These are phyloP conservation scores for Aphanomyces euteiches DNA, from an alignment of 352 stramenopile genomes.

Conservation along the genomic window DNA sequence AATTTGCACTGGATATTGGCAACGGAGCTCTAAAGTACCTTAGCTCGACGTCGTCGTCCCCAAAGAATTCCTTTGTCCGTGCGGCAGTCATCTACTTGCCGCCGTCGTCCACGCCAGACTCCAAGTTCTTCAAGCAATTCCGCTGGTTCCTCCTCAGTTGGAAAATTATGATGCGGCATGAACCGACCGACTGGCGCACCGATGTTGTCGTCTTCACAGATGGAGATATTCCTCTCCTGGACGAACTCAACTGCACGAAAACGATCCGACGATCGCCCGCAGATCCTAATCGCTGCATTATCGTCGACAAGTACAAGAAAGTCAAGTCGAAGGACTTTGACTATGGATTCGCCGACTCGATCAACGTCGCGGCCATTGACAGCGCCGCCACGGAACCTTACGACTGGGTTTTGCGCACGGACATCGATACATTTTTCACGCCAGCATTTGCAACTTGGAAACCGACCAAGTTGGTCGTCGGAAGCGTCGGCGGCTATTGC, in stretches of 20 bases:
- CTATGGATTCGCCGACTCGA: neutral
- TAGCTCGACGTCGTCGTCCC: no score
- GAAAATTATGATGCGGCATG: neutral
- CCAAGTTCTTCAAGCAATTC: neutral
- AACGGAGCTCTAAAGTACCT: no score
- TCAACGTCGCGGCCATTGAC: neutral
- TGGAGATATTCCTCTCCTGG: neutral
- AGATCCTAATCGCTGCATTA: neutral
- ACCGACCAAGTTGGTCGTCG: neutral
- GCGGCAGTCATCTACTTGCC: slow-evolving; percentile 4
- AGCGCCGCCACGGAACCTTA: neutral
- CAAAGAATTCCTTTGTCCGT: neutral
- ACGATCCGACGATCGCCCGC: neutral
- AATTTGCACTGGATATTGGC: no score
- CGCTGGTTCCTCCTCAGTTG: slow-evolving; percentile 8
- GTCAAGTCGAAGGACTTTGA: neutral
- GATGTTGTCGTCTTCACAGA: slow-evolving; percentile 18
- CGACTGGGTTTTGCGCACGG: neutral
- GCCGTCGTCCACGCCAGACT: neutral
- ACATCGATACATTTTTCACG: neutral
- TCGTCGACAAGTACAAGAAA: neutral
- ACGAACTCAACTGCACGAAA: neutral
- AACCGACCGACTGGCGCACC: slow-evolving; percentile 7
- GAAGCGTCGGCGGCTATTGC: neutral
- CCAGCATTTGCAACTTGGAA: neutral